These are phyloP conservation scores for Citrullus colocynthis DNA, from an alignment of 306 rosid species.

Conservation along the genomic window DNA sequence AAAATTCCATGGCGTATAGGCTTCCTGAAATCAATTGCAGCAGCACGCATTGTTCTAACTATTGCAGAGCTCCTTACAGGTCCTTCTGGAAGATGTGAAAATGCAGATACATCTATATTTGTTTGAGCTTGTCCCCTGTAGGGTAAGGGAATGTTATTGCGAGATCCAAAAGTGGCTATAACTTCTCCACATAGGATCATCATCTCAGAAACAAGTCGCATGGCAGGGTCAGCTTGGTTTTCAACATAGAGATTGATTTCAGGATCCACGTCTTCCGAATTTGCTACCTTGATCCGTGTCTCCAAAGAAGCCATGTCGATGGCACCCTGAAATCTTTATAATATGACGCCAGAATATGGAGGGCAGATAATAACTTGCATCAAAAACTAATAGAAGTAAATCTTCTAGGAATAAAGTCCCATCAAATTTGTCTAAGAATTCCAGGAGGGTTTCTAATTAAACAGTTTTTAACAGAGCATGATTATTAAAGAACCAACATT, in stretches of 20 bases:
- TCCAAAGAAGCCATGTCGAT: constrained; percentile 67
- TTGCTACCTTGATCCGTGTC: constrained; percentile 79
- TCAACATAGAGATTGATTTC: constrained; percentile 74
- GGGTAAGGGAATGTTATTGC: constrained; percentile 71
- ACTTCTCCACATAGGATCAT: constrained; percentile 97
- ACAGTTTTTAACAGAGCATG: not conserved
- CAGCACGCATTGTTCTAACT: constrained; percentile 81
- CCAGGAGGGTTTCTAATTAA: not conserved
- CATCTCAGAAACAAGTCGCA: constrained; percentile 95
- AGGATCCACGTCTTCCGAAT: constrained; percentile 76
- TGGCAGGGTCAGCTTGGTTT: constrained; percentile 90
- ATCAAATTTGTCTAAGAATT: not conserved
- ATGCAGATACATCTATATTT: constrained; percentile 57
- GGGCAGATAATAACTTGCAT: not conserved
- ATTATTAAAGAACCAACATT: not conserved
- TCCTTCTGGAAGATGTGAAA: constrained; percentile 94
- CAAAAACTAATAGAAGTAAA: not conserved
- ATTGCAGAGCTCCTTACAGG: constrained; percentile 89
- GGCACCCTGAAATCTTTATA: constrained; percentile 59
- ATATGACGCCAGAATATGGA: not conserved
- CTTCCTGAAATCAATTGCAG: constrained; percentile 94
- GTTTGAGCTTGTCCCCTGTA: constrained; percentile 98
- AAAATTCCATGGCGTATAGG: constrained; percentile 80
- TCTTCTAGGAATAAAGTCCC: not conserved
- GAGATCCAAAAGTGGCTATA: constrained; percentile 68